Evolutionary conservation across 805 yeast species (phyloP).

Genomic region (Yamadazyma nakazawae): DNA sequence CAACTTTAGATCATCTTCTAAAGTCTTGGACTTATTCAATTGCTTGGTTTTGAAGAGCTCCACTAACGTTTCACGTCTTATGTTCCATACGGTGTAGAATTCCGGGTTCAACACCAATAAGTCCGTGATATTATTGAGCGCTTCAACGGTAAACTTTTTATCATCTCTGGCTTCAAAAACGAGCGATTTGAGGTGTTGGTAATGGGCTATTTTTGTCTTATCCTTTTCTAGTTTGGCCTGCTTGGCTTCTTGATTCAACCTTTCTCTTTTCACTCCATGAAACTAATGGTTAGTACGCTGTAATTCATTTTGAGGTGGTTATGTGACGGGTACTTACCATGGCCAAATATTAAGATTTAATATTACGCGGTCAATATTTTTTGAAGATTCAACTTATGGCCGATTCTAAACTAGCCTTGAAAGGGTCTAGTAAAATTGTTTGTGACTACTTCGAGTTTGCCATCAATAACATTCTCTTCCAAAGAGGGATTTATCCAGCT

Average conservation of each 20-base stretch:
- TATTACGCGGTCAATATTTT: neutral
- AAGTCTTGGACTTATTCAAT: slow-evolving; percentile 13
- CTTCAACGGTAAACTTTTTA: slow-evolving; percentile 21
- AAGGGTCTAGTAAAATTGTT: slow-evolving; percentile 76
- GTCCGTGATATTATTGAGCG: slow-evolving; percentile 53
- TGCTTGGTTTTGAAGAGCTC: slow-evolving; percentile 21
- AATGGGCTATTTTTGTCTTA: slow-evolving; percentile 54
- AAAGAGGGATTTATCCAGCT: slow-evolving; percentile 84
- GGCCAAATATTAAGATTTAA: neutral
- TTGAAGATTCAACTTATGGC: neutral
- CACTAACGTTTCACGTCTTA: slow-evolving; percentile 66
- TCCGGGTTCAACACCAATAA: slow-evolving; percentile 76
- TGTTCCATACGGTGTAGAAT: slow-evolving; percentile 87
- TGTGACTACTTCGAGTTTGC: slow-evolving; percentile 84
- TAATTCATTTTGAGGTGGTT: too few species aligned
- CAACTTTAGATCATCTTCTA: slow-evolving; percentile 60
- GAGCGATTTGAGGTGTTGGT: slow-evolving; percentile 42
- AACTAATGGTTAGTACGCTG: slow-evolving; percentile 21
- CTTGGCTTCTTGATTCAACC: slow-evolving; percentile 53
- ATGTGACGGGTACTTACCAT: neutral
- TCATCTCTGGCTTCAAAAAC: slow-evolving; percentile 35
- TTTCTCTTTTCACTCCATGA: slow-evolving; percentile 73
- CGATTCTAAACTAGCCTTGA: slow-evolving; percentile 50
- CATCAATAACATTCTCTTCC: slow-evolving; percentile 77
- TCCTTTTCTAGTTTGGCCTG: slow-evolving; percentile 55